phyloP scores from a whole-genome alignment of 495 filamentous ascomycete species.

The Penicillium lividum region DNA sequence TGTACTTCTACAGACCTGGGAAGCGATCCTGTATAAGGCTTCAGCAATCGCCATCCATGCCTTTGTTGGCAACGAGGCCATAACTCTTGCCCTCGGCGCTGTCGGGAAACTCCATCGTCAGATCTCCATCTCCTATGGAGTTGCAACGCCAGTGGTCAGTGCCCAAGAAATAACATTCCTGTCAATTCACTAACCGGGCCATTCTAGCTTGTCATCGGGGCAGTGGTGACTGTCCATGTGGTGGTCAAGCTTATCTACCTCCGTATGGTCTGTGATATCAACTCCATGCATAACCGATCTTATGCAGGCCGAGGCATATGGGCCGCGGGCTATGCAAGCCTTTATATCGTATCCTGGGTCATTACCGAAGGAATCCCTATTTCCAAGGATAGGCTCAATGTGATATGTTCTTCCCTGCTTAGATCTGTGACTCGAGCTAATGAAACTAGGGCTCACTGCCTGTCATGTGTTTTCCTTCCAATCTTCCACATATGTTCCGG shows the following conservation, averaged over 20 bases:
- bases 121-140: slow-evolving; percentile 67
- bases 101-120: slow-evolving; percentile 58
- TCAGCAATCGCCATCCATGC: slow-evolving; percentile 66
- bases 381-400: slow-evolving; percentile 59
- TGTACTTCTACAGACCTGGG: slow-evolving; percentile 55
- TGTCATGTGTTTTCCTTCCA: slow-evolving; percentile 33
- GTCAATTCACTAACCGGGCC: background rate
- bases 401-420: slow-evolving; percentile 22
- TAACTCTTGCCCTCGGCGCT: slow-evolving; percentile 66
- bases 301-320: slow-evolving; percentile 45
- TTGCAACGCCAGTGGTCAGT: slow-evolving; percentile 63
- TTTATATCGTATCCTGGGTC: slow-evolving; percentile 63
- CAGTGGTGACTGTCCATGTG: slow-evolving; percentile 64
- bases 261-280: slow-evolving; percentile 49
- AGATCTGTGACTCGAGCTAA: slow-evolving; percentile 2
- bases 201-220: slow-evolving; percentile 37
- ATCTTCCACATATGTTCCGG: slow-evolving; percentile 36
- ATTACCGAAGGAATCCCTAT: slow-evolving; percentile 67
- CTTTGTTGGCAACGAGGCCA: slow-evolving; percentile 63
- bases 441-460: slow-evolving; percentile 25
- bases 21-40: slow-evolving; percentile 65
- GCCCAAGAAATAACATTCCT: slow-evolving; percentile 7
- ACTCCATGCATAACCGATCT: slow-evolving; percentile 49
- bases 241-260: slow-evolving; percentile 60
- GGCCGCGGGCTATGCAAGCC: slow-evolving; percentile 48